Conservation (phyloP, 345 rosid species). For the Punica granatum region DNA sequence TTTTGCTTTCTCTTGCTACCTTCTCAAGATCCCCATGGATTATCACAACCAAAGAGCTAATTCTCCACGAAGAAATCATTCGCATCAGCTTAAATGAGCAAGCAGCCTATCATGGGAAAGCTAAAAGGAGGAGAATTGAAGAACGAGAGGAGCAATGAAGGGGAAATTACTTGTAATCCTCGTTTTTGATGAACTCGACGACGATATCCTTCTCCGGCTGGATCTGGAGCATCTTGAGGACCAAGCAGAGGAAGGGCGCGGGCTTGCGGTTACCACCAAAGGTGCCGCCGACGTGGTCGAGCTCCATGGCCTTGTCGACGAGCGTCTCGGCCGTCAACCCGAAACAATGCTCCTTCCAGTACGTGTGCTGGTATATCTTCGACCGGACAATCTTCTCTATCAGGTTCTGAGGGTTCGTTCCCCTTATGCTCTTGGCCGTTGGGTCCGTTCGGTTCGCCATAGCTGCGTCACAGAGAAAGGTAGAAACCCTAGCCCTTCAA, state of each 20-base stretch:
- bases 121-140: background rate
- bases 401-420: constrained; percentile 82
- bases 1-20: background rate
- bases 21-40: background rate
- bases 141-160: background rate
- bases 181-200: constrained; percentile 84
- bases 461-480: background rate
- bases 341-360: constrained; percentile 94
- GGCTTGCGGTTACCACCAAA: constrained; percentile 82
- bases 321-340: constrained; percentile 86
- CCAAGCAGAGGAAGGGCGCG: constrained; percentile 73
- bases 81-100: background rate
- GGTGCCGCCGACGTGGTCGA: constrained; percentile 81
- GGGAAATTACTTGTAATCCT: constrained; percentile 67
- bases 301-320: constrained; percentile 91
- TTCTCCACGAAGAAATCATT: background rate
- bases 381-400: constrained; percentile 74
- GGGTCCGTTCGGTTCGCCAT: constrained; percentile 95
- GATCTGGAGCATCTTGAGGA: constrained; percentile 89
- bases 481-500: background rate
- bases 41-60: background rate
- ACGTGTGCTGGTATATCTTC: constrained; percentile 73
- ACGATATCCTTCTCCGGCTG: constrained; percentile 93
- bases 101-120: background rate
- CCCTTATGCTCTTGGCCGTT: constrained; percentile 74